Evolutionary conservation across 257 asterid species (phyloP).

Genomic region (Penstemon davidsonii): DNA sequence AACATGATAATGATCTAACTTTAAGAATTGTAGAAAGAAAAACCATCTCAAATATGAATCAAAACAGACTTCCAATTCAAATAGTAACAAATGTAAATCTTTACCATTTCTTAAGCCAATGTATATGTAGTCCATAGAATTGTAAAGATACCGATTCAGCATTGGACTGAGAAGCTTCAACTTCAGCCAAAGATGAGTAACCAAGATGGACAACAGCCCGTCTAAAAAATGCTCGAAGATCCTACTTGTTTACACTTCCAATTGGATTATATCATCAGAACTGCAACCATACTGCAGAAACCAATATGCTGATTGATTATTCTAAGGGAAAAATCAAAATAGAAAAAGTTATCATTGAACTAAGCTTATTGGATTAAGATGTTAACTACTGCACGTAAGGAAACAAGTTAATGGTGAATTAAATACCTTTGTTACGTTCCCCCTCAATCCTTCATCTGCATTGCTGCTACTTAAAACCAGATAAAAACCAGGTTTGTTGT

Average conservation of each 20-base stretch:
- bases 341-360: background rate
- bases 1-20: too few relatives aligned
- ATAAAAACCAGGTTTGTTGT: constrained; percentile 85
- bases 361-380: background rate
- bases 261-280: constrained; percentile 97
- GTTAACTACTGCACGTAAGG: background rate
- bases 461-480: constrained; percentile 95
- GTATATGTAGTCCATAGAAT: too few relatives aligned
- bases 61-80: too few relatives aligned
- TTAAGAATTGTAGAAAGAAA: too few relatives aligned
- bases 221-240: constrained; percentile 69
- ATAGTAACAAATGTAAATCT: too few relatives aligned
- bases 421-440: constrained; percentile 81
- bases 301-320: too few relatives aligned
- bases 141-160: constrained; percentile 77
- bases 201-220: constrained; percentile 93
- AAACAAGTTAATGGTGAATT: constrained; percentile 1
- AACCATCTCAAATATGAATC: too few relatives aligned
- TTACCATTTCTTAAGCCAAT: too few relatives aligned
- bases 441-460: constrained; percentile 91
- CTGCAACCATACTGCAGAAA: constrained; percentile 89
- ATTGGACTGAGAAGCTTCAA: constrained; percentile 96
- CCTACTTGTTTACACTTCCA: constrained; percentile 92
- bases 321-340: too few relatives aligned
- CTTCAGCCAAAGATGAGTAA: constrained; percentile 77